phyloP scores from a whole-genome alignment of 306 rosid species.

The Mimosa pudica region DNA sequence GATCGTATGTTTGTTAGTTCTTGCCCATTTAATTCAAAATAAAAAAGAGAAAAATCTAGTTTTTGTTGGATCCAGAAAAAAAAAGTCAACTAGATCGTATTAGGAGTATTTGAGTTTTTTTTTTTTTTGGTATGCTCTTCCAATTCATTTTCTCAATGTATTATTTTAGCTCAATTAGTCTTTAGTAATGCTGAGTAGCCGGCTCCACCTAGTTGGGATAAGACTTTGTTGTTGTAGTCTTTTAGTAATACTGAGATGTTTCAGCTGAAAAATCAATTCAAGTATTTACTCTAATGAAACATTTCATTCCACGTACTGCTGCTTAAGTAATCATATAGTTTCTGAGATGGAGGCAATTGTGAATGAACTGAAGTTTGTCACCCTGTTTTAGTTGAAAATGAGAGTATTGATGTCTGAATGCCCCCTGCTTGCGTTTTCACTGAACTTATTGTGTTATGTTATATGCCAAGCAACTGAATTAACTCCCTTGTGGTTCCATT shows the following conservation, averaged over 20 bases:
- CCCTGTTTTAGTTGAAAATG: background rate
- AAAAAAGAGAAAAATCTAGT: too few species aligned
- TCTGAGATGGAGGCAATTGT: background rate
- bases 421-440: background rate
- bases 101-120: too few species aligned
- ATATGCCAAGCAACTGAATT: background rate
- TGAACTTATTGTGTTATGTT: background rate
- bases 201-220: too few species aligned
- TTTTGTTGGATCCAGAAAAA: too few species aligned
- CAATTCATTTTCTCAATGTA: background rate
- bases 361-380: background rate
- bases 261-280: background rate
- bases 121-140: background rate
- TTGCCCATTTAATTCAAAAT: too few species aligned
- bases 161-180: background rate
- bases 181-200: background rate
- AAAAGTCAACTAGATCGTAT: too few species aligned
- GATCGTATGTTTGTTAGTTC: too few species aligned
- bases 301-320: background rate
- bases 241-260: too few species aligned
- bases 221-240: too few species aligned
- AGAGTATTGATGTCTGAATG: background rate
- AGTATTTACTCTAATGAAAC: slow-evolving; percentile 5
- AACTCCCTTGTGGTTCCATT: background rate
- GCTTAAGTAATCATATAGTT: background rate